Evolutionary conservation across 768 basidiomycete genomes (phyloP).

Genomic region (Mycena rosella): DNA sequence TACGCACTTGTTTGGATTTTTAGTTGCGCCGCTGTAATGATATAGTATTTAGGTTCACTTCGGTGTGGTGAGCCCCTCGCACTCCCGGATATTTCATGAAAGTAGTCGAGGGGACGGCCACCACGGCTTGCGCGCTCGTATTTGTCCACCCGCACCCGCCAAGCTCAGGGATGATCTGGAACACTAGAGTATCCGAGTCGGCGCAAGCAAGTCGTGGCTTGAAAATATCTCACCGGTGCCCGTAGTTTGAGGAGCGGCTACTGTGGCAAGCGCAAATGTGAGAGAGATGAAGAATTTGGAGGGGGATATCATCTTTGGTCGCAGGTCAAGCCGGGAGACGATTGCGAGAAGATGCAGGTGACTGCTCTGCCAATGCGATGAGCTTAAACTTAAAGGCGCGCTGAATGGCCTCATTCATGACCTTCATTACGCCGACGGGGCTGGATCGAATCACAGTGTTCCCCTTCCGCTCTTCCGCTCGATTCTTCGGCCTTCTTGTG

Average conservation of each 20-base stretch:
- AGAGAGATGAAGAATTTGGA: neutral
- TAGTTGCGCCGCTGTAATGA: neutral
- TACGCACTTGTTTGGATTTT: neutral
- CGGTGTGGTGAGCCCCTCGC: neutral
- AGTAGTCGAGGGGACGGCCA: neutral
- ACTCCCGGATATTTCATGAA: neutral
- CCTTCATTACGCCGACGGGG: too few species aligned
- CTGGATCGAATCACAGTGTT: too few species aligned
- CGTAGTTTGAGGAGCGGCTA: neutral
- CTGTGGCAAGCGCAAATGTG: neutral
- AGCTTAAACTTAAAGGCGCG: too few species aligned
- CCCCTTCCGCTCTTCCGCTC: too few species aligned
- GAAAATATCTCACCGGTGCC: neutral
- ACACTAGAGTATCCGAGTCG: neutral
- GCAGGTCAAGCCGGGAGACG: neutral
- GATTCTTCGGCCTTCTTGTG: too few species aligned
- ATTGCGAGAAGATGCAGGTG: too few species aligned
- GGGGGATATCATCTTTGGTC: neutral
- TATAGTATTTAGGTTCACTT: neutral
- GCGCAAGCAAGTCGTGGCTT: neutral
- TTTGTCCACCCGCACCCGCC: conserved; percentile 2
- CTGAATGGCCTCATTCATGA: too few species aligned
- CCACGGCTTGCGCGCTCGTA: neutral
- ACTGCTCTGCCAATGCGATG: too few species aligned
- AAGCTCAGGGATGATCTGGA: neutral